Evolutionary conservation across 768 basidiomycete species (phyloP).

Genomic region (Dioszegia crocea): DNA sequence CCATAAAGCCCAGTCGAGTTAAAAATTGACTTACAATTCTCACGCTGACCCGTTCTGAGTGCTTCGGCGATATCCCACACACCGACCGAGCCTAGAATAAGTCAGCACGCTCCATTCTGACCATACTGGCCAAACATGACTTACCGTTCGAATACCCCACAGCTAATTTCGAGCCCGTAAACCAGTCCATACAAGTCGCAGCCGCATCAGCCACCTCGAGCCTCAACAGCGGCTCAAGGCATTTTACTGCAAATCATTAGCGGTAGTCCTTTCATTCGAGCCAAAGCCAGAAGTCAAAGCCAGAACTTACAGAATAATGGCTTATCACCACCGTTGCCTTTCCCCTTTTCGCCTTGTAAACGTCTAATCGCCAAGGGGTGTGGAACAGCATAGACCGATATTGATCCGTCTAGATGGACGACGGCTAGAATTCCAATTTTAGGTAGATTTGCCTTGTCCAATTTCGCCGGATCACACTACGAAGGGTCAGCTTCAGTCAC

Average conservation of each 20-base stretch:
- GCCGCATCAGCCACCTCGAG: slow-evolving; percentile 70
- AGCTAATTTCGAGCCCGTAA: slow-evolving; percentile 74
- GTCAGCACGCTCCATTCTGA: neutral
- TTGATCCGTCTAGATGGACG: slow-evolving; percentile 79
- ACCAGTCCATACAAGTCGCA: slow-evolving; percentile 86
- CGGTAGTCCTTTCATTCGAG: neutral
- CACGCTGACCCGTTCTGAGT: slow-evolving; percentile 12
- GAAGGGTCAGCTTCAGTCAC: neutral
- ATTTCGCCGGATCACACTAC: slow-evolving; percentile 7
- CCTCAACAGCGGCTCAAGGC: slow-evolving; percentile 61
- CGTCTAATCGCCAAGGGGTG: slow-evolving; percentile 60
- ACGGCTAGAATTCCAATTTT: slow-evolving; percentile 82
- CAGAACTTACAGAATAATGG: slow-evolving; percentile 26
- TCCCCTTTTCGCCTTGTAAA: neutral
- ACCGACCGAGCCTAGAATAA: slow-evolving; percentile 37
- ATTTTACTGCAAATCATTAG: slow-evolving; percentile 48
- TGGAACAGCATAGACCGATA: slow-evolving; percentile 74
- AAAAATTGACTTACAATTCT: slow-evolving; percentile 11
- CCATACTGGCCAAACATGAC: slow-evolving; percentile 3
- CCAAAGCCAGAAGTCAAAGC: neutral
- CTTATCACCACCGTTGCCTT: neutral
- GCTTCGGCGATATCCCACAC: slow-evolving; percentile 46
- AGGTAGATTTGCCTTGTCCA: slow-evolving; percentile 9
- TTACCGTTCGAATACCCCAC: slow-evolving; percentile 80
- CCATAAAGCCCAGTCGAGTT: too few species aligned